These are phyloP conservation scores for Fusarium metavorans DNA, from an alignment of 2,329 filamentous ascomycete genomes.

Conservation along the genomic window DNA sequence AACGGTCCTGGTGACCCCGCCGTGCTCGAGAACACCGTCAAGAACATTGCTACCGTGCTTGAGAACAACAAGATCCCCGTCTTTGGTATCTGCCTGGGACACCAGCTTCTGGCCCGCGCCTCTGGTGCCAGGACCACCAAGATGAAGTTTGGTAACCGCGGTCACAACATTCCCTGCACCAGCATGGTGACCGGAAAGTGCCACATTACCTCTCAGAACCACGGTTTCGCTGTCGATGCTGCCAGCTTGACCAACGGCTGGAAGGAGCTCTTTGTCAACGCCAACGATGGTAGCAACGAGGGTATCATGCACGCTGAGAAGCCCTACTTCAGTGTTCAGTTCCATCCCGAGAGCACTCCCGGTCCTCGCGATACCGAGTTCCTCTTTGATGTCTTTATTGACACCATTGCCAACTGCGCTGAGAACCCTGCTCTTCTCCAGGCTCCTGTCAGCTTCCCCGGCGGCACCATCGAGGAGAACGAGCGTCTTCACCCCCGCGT, in stretches of 20 bases:
- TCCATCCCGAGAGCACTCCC: slow-evolving; percentile 97
- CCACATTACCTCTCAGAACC: slow-evolving; percentile 99
- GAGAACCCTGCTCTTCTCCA: slow-evolving; percentile 74
- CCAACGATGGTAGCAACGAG: slow-evolving; percentile 98
- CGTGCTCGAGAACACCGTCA: slow-evolving; percentile 82
- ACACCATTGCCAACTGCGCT: slow-evolving; percentile 81
- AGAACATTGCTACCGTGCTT: slow-evolving; percentile 82
- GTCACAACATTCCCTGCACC: slow-evolving; percentile 98
- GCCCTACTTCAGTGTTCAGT: slow-evolving; percentile 99
- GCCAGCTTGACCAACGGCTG: slow-evolving; percentile 80
- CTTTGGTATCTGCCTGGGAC: slow-evolving; percentile 96
- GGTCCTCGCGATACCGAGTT: slow-evolving; percentile 96
- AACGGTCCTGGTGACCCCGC: slow-evolving; percentile 98
- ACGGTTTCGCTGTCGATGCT: slow-evolving; percentile 93
- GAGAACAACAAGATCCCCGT: slow-evolving; percentile 85
- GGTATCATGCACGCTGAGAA: slow-evolving; percentile 88
- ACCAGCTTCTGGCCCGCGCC: slow-evolving; percentile 91
- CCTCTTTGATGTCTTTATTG: slow-evolving; percentile 96
- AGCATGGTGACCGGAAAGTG: slow-evolving; percentile 96
- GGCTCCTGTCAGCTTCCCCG: slow-evolving; percentile 86
- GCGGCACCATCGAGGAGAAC: slow-evolving; percentile 84
- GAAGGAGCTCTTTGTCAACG: slow-evolving; percentile 96
- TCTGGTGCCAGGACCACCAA: slow-evolving; percentile 88
- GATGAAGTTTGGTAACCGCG: slow-evolving; percentile 99
- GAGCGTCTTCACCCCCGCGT: slow-evolving; percentile 81